These are phyloP conservation scores for Acacia crassicarpa DNA, from an alignment of 306 rosid genomes.

Conservation along the genomic window DNA sequence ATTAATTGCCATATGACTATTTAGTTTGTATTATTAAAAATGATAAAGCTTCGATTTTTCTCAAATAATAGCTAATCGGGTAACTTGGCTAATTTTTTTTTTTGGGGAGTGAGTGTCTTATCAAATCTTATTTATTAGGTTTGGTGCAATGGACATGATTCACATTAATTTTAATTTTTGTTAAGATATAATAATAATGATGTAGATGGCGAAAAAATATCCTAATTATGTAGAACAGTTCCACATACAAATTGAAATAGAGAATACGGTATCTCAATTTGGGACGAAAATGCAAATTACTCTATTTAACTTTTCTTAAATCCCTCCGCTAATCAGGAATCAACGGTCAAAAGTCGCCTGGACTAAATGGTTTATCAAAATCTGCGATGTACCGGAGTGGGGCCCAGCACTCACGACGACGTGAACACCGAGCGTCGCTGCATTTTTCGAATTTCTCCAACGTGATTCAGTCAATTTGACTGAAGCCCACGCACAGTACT, in stretches of 20 bases:
- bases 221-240: not conserved
- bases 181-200: too few species aligned
- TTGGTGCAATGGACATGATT: not conserved
- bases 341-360: not conserved
- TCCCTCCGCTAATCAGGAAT: not conserved
- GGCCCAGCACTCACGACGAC: constrained; percentile 10
- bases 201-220: not conserved
- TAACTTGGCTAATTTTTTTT: too few species aligned
- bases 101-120: too few species aligned
- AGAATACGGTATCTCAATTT: not conserved
- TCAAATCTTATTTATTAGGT: too few species aligned
- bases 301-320: not conserved
- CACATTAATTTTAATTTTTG: too few species aligned
- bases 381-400: constrained; percentile 16
- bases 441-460: constrained; percentile 5
- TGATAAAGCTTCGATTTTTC: too few species aligned
- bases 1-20: too few species aligned
- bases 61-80: too few species aligned
- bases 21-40: too few species aligned
- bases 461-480: not conserved
- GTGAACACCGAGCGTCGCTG: constrained; percentile 14
- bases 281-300: not conserved
- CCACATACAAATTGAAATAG: not conserved
- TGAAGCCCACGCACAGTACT: constrained; percentile 9
- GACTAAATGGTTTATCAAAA: not conserved